Evolutionary conservation across 805 yeast species (phyloP).

Genomic region (Scheffersomyces lignosus): DNA sequence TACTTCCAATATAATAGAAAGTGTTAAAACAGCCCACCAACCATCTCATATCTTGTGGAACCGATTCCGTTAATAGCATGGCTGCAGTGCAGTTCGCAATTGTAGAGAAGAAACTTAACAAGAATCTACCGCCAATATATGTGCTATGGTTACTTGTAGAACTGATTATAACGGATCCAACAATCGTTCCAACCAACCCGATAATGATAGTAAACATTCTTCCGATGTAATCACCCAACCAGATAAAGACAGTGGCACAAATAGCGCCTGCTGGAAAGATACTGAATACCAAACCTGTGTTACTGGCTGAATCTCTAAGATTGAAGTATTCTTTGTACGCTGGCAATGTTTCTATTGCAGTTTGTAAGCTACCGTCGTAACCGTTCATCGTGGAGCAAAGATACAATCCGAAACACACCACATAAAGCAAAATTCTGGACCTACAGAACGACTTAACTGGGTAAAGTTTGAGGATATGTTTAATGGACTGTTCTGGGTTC

Average conservation of each 20-base stretch:
- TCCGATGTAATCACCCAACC: constrained; percentile 1
- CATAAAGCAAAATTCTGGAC: background rate
- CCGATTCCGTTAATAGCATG: background rate
- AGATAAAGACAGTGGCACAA: constrained; percentile 1
- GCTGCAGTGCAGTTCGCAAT: background rate
- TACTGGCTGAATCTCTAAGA: background rate
- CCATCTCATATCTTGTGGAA: constrained; percentile 1
- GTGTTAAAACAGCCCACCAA: background rate
- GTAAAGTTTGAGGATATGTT: background rate
- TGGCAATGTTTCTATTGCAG: background rate
- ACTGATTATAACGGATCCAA: background rate
- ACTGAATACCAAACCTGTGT: constrained; percentile 1
- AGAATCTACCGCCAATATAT: constrained; percentile 1
- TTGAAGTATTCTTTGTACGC: background rate
- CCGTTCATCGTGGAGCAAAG: background rate
- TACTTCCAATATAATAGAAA: constrained; percentile 1
- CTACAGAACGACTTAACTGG: background rate
- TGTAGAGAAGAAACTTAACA: background rate
- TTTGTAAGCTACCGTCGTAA: background rate
- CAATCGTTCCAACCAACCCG: background rate
- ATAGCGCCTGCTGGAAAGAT: constrained; percentile 2
- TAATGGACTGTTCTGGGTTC: background rate
- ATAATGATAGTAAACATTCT: background rate
- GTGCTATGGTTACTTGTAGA: background rate
- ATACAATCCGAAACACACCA: background rate